phyloP scores from a whole-genome alignment of 306 rosid genomes.

The Rosa persica region DNA sequence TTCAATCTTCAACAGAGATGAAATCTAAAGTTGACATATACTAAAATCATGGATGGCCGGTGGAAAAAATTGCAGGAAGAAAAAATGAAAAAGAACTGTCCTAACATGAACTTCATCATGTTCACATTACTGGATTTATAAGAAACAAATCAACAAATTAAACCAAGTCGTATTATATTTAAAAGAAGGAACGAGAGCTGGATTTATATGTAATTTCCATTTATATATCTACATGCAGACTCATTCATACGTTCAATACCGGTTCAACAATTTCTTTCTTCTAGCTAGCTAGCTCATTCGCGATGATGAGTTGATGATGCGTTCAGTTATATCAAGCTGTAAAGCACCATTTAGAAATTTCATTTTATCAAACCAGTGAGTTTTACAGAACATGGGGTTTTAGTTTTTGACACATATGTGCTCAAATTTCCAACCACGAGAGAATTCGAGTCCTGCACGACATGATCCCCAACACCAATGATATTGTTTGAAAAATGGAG shows the following conservation, averaged over 20 bases:
- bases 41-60: conserved; percentile 7
- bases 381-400: conserved; percentile 14
- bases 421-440: conserved; percentile 11
- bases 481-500: not conserved
- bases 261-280: not conserved
- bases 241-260: not conserved
- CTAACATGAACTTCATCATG: not conserved
- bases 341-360: conserved; percentile 39
- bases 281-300: not conserved
- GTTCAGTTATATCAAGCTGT: conserved; percentile 41
- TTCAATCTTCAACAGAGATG: not conserved
- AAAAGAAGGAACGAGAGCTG: not conserved
- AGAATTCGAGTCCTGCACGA: conserved; percentile 64
- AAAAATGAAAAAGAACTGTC: not conserved
- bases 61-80: not conserved
- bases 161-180: not conserved
- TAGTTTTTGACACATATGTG: conserved; percentile 21
- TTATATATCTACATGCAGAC: not conserved
- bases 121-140: not conserved
- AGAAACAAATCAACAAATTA: not conserved
- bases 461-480: conserved; percentile 32
- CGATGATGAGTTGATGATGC: conserved; percentile 19
- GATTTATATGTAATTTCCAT: not conserved
- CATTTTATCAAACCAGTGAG: not conserved
- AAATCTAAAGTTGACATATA: not conserved